Percentiles rank a stretch among this genome's conserved stretches.
phyloP scores from a whole-genome alignment of 495 filamentous ascomycete species.

The Penicillium herquei region DNA sequence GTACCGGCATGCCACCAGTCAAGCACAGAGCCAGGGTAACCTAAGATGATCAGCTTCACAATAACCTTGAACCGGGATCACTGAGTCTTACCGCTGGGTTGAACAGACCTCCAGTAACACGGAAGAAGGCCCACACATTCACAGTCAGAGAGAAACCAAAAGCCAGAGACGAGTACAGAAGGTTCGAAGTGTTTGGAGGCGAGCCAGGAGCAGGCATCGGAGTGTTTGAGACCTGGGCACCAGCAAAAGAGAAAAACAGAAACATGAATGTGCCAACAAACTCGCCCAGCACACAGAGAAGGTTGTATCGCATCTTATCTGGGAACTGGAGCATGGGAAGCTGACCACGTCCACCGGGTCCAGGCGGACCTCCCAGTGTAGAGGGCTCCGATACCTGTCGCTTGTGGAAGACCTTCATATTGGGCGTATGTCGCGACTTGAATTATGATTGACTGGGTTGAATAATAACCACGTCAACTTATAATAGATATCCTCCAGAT shows the following conservation, averaged over 20 bases:
- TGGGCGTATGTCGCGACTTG: not conserved
- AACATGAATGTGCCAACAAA: constrained; percentile 82
- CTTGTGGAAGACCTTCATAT: constrained; percentile 11
- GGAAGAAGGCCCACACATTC: constrained; percentile 85
- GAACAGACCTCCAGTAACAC: constrained; percentile 76
- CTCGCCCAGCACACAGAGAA: constrained; percentile 65
- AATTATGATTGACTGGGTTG: not conserved
- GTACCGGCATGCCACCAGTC: constrained; percentile 52
- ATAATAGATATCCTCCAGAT: no score
- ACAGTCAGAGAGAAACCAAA: constrained; percentile 77
- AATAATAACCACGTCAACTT: no score
- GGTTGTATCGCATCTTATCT: constrained; percentile 42
- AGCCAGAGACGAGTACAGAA: constrained; percentile 68
- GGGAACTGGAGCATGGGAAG: constrained; percentile 42
- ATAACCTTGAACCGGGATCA: not conserved
- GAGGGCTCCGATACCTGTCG: constrained; percentile 11
- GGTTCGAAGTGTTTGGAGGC: constrained; percentile 37
- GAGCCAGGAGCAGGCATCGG: constrained; percentile 35
- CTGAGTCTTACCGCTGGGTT: constrained; percentile 63
- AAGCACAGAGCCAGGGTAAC: constrained; percentile 59
- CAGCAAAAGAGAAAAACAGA: constrained; percentile 78
- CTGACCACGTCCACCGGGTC: constrained; percentile 18
- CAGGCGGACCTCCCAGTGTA: constrained; percentile 8
- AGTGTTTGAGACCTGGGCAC: constrained; percentile 69
- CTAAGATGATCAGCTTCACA: constrained; percentile 24